Conservation (phyloP, 176 grass and related monocot species). For the Carex scoparia region DNA sequence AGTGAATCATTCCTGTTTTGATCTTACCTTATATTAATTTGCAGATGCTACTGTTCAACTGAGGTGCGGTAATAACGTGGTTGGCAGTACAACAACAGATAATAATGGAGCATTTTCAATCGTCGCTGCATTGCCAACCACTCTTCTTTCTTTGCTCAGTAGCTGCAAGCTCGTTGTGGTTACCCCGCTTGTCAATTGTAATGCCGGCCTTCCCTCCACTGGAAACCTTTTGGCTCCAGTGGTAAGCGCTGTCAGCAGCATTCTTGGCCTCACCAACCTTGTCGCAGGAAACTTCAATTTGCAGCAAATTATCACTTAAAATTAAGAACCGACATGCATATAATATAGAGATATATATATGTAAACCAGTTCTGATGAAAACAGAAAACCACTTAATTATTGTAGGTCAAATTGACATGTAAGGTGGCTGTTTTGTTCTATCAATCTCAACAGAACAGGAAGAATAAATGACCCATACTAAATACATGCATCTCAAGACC, state of each 20-base stretch:
- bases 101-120: constrained; percentile 31
- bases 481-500: not conserved
- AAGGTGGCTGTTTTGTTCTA: not conserved
- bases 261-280: constrained; percentile 21
- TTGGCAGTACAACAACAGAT: constrained; percentile 33
- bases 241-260: constrained; percentile 5
- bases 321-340: not conserved
- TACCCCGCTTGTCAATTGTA: constrained; percentile 43
- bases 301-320: not conserved
- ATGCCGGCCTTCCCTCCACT: constrained; percentile 25
- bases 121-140: not conserved
- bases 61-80: constrained; percentile 23
- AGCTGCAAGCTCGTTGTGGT: constrained; percentile 33
- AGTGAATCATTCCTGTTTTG: not conserved
- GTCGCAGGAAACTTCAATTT: constrained; percentile 14
- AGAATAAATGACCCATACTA: not conserved
- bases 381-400: not conserved
- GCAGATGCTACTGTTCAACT: constrained; percentile 47
- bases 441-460: not conserved
- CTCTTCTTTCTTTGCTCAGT: not conserved
- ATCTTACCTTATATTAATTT: not conserved
- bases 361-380: not conserved
- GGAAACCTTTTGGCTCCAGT: constrained; percentile 34
- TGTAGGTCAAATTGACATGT: not conserved
- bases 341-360: not conserved